Evolutionary conservation across 179 eudicot genomes (phyloP), one percentile per base, ranked within the genome.

Genomic region (Beta lomatogona): DNA sequence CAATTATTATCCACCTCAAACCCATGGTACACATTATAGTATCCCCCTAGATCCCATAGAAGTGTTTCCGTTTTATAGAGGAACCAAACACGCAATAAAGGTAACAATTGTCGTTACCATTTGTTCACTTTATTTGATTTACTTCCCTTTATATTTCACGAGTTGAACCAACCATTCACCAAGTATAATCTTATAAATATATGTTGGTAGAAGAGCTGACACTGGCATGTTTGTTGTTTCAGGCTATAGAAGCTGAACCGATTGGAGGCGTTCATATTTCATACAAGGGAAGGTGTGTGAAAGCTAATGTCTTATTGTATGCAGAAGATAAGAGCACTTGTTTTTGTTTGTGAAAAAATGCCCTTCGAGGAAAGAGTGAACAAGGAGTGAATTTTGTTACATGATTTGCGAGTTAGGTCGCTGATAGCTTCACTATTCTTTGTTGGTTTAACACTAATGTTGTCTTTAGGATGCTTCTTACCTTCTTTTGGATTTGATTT

Each of bases 221-320:
- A 59, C 25, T 66, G 2, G n/a, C 21, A 13, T 77, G n/a, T 59
- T 71, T 67, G 21, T 78, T 76, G 73, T 73, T 89, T 90, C 91
- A 95, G 98, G 98, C 95, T 54, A 87, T 95, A 60, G 86, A 88
- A 77, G 93, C 93, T 81, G 85, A 89, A 53, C 94, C 97, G 74
- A 75, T 82, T 54, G 98, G 98, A 77, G 98, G 97, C 44, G 53
- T 89, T 54, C 98, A 95, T 85, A 65, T 86, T 74, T 80, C 91
- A 25, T 90, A 88, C 79, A 91, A 88, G 81, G 88, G 86, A 83
- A 93, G 98, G 95, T 93, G 75, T 79, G 93, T 85, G 57, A 21
- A 75, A 48, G 25, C 21, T 11, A 10, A 9, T 25, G 55, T 76
- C 73, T 61, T 31, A 28, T 52, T 70, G 13, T 4, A 4, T 73